Percentiles rank a stretch among this genome's conserved stretches.
Evolutionary conservation across 495 filamentous ascomycete genomes (phyloP).

Genomic region (Cercophora scortea): DNA sequence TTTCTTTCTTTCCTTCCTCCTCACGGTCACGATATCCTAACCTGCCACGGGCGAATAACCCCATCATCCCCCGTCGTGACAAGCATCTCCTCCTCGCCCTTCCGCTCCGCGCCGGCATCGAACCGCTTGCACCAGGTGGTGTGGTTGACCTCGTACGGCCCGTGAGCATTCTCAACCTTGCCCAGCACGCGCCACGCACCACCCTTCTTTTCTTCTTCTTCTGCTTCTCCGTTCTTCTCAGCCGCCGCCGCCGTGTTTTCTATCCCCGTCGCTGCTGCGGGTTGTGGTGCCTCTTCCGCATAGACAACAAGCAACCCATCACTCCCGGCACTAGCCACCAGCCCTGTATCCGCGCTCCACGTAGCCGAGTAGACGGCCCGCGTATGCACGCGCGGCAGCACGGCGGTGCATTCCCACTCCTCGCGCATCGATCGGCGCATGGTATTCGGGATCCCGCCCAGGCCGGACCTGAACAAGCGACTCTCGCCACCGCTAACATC

Average conservation of each 20-base stretch:
- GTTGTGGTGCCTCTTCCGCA: conserved; percentile 35
- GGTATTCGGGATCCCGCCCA: conserved; percentile 64
- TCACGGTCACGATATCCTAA: conserved; percentile 14
- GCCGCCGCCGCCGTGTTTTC: conserved; percentile 3
- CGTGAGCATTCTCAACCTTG: conserved; percentile 64
- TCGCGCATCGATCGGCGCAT: conserved; percentile 70
- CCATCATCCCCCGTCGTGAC: conserved; percentile 79
- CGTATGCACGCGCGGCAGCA: conserved; percentile 68
- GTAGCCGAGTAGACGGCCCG: conserved; percentile 69
- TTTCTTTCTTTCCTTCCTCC: no score
- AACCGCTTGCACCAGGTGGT: conserved; percentile 67
- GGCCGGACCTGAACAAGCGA: conserved; percentile 13
- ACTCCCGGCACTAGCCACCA: conserved; percentile 75
- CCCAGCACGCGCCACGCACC: conserved; percentile 57
- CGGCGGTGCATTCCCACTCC: conserved; percentile 66
- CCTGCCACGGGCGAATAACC: conserved; percentile 60
- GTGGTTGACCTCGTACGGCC: conserved; percentile 89
- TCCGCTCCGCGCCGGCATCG: conserved; percentile 41
- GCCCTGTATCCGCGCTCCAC: conserved; percentile 69
- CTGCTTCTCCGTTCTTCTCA: conserved; percentile 28
- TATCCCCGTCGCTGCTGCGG: background rate
- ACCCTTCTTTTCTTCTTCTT: background rate
- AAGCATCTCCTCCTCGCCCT: conserved; percentile 60
- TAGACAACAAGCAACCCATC: conserved; percentile 84
- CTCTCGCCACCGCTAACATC: conserved; percentile 1